Evolutionary conservation across 805 yeast species (phyloP).

Genomic region (Crinitomyces ghanaensis): DNA sequence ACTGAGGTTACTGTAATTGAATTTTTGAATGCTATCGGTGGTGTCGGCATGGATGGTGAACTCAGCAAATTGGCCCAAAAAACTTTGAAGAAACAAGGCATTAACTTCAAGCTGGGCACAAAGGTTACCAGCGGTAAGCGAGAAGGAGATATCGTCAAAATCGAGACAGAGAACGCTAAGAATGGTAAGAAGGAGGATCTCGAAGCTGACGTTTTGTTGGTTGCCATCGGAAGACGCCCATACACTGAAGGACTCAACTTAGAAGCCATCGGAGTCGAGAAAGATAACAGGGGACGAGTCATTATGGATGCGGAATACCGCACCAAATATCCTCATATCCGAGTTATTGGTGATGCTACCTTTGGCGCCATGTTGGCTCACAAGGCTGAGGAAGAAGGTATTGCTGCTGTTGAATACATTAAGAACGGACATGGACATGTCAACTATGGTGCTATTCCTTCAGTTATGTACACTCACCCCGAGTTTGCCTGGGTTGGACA

Average conservation of each 20-base stretch:
- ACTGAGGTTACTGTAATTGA: conserved; percentile 91
- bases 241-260: conserved; percentile 81
- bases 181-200: conserved; percentile 65
- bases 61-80: conserved; percentile 85
- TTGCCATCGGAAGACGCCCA: conserved; percentile 99
- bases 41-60: conserved; percentile 98
- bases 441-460: conserved; percentile 94
- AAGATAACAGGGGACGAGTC: conserved; percentile 84
- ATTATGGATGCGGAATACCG: conserved; percentile 90
- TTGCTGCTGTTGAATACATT: conserved; percentile 94
- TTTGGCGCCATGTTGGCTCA: conserved; percentile 99
- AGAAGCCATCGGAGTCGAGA: conserved; percentile 81
- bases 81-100: conserved; percentile 86
- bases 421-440: conserved; percentile 95
- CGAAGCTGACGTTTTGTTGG: conserved; percentile 87
- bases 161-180: conserved; percentile 84
- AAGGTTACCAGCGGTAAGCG: conserved; percentile 81
- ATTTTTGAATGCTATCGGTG: conserved; percentile 86
- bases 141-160: conserved; percentile 77
- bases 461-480: conserved; percentile 98
- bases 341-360: conserved; percentile 97
- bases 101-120: conserved; percentile 84
- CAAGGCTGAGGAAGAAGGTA: conserved; percentile 99
- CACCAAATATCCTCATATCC: conserved; percentile 85
- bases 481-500: conserved; percentile 99